Base-by-base conservation (phyloP, 257 asterid genomes). In the Scutellaria minor region DNA sequence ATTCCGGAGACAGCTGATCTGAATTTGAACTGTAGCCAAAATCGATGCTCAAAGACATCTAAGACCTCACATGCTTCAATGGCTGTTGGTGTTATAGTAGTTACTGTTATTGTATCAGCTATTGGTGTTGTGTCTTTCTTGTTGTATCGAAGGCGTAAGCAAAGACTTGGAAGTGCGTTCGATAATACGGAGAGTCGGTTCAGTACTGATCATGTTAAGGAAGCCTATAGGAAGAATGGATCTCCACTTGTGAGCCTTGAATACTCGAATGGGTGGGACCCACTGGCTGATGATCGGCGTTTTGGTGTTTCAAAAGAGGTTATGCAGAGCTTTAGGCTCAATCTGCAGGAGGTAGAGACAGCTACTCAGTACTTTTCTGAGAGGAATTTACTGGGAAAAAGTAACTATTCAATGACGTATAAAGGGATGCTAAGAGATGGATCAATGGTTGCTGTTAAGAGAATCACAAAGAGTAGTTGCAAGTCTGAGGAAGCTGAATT, bases 191-290 rank as follows among this genome's bases (percentile, higher is more conserved):
- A 87, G 46, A 71, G 85, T 42, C 77, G 73, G 27, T 79, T 77
- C 22, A 74, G 88, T 67, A 73, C 81, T 0, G 96, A 87, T 66
- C 80, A 76, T 6, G 73, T 81, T 48, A 86, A 83, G 76, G 85
- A 86, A 31, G 75, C 59, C 7, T 70, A 83, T 20, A 76, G 83
- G 73, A 89, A 91, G 69, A 89, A 83, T 50, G 96, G 98, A 54
- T 93, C 98, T 39, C 98, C 98, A 1, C 90, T 93, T 2, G 86
- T 86, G 54, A 93, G 95, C 81, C 94, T 93, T 5, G 98, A 93
- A 68, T 93, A 93, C 79, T 80, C 98, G 1, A 88, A 72, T 2
- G 97, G 97, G 7, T 93, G 98, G 98, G 98, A 93, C 74, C 97
- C 96, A 3, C 67, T 91, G 53, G 94, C 95, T 2, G 98, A 93